Evolutionary conservation across 176 grass and related monocot species (phyloP).

Genomic region (Typha latifolia): DNA sequence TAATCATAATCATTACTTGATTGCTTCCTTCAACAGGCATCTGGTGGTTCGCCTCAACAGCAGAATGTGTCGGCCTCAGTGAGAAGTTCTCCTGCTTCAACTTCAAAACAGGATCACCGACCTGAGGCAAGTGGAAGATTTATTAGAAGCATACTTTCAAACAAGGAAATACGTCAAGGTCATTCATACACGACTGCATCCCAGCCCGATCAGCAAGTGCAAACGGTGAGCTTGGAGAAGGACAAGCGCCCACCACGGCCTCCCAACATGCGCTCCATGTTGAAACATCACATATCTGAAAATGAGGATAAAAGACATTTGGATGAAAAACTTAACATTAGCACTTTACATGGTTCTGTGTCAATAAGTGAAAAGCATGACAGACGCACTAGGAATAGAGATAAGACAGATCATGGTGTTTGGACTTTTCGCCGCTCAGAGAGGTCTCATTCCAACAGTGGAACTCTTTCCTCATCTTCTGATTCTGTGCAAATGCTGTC

Average conservation of each 20-base stretch:
- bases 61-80: slow-evolving; percentile 23
- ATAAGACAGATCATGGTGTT: slow-evolving; percentile 75
- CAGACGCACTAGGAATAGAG: slow-evolving; percentile 71
- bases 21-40: slow-evolving; percentile 29
- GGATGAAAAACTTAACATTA: slow-evolving; percentile 40
- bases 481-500: slow-evolving; percentile 26
- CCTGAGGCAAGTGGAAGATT: slow-evolving; percentile 50
- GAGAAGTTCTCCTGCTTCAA: slow-evolving; percentile 32
- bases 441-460: slow-evolving; percentile 34
- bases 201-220: slow-evolving; percentile 43
- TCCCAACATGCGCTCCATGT: slow-evolving; percentile 32
- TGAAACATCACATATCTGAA: slow-evolving; percentile 46
- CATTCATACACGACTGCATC: slow-evolving; percentile 10
- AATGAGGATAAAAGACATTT: slow-evolving; percentile 58
- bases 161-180: slow-evolving; percentile 41
- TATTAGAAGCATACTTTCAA: slow-evolving; percentile 65
- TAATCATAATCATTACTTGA: slow-evolving; percentile 5
- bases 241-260: slow-evolving; percentile 48
- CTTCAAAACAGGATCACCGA: slow-evolving; percentile 48
- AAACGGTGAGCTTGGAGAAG: slow-evolving; percentile 40
- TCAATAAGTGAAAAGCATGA: slow-evolving; percentile 50
- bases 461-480: slow-evolving; percentile 28
- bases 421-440: slow-evolving; percentile 79
- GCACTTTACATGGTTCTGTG: slow-evolving; percentile 36
- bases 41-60: slow-evolving; percentile 37